Percentiles rank a stretch among this genome's conserved stretches.
phyloP scores from a whole-genome alignment of 768 basidiomycete species.

The Boletus vermiculosoides region DNA sequence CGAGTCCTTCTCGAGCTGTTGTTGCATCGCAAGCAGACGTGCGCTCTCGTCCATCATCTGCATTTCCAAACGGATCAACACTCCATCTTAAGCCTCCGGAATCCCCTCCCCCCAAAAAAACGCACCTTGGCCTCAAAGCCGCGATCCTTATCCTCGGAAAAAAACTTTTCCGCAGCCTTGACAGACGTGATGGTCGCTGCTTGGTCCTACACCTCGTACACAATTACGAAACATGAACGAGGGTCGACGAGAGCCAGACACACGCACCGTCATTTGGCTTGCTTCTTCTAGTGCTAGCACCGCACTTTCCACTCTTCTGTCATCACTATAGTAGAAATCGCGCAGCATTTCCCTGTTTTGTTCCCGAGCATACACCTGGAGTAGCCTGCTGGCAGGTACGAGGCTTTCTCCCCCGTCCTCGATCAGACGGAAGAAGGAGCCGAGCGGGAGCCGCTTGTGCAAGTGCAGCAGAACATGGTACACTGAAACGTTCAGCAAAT shows the following conservation, averaged over 20 bases:
- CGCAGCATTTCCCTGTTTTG: conserved; percentile 89
- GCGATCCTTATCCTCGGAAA: conserved; percentile 92
- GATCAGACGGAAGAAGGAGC: conserved; percentile 90
- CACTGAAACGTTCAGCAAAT: conserved; percentile 46
- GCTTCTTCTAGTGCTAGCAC: conserved; percentile 87
- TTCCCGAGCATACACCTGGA: conserved; percentile 89
- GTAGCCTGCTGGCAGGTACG: conserved; percentile 69
- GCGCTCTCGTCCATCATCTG: conserved; percentile 91
- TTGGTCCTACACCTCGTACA: conserved; percentile 55
- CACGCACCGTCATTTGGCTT: conserved; percentile 56
- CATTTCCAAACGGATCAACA: neutral
- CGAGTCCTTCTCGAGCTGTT: conserved; percentile 83
- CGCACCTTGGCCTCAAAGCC: conserved; percentile 85
- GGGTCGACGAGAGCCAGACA: neutral
- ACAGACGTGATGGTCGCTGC: conserved; percentile 66
- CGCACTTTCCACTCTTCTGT: conserved; percentile 90
- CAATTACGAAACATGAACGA: conserved; percentile 1
- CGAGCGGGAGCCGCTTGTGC: conserved; percentile 77
- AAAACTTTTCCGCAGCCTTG: conserved; percentile 86
- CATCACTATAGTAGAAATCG: conserved; percentile 98
- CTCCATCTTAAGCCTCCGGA: no score
- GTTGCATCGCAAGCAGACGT: conserved; percentile 75
- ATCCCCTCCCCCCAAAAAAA: neutral
- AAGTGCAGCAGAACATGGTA: conserved; percentile 92
- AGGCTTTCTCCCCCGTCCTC: conserved; percentile 84